Evolutionary conservation across 306 rosid species (phyloP).

Genomic region (Pterocarpus santalinus): DNA sequence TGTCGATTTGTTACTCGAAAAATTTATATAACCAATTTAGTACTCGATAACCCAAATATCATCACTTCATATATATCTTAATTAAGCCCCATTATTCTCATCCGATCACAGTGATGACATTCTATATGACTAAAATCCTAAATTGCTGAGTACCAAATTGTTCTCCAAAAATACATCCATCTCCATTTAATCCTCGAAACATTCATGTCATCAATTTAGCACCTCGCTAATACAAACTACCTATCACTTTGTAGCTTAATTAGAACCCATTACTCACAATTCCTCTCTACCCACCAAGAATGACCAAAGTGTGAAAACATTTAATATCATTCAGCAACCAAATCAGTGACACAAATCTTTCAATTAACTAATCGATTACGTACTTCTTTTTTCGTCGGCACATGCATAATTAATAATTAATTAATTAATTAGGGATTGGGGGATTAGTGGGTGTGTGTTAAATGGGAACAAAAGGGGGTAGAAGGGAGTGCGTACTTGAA

Average conservation of each 20-base stretch:
- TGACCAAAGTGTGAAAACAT: background rate
- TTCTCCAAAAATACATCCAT: no score
- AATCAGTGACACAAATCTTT: background rate
- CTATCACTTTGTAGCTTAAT: background rate
- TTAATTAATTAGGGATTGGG: background rate
- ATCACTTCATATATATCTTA: background rate
- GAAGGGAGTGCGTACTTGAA: constrained; percentile 67
- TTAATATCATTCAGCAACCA: background rate
- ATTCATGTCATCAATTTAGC: no score
- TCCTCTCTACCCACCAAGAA: no score
- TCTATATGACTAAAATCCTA: no score
- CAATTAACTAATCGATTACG: background rate
- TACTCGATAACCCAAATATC: background rate
- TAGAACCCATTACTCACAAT: background rate
- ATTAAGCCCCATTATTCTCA: background rate
- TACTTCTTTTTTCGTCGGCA: no score
- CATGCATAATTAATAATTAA: no score
- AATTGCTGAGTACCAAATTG: no score
- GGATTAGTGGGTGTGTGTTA: background rate
- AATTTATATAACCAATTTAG: no score
- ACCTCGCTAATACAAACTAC: no score
- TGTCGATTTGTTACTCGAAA: no score
- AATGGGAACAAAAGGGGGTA: background rate
- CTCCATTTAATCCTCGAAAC: no score
- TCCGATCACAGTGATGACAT: no score